These are phyloP conservation scores for Heliamphora exappendiculata DNA, from an alignment of 148 eudicot species.

Conservation along the genomic window DNA sequence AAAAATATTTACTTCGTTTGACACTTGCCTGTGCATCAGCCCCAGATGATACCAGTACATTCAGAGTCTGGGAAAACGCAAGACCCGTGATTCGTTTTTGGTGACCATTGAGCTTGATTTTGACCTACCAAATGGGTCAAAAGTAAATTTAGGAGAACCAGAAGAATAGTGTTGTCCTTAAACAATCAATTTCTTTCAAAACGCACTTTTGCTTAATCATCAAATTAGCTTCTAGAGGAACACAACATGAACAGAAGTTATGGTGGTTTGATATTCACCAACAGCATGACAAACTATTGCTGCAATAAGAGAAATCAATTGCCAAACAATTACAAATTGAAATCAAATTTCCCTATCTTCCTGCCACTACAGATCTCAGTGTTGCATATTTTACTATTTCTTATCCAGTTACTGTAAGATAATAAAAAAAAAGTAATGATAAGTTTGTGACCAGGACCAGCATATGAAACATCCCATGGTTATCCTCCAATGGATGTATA, in stretches of 20 bases:
- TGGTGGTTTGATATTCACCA: neutral
- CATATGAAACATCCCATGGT: neutral
- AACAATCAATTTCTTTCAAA: neutral
- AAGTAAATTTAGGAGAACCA: neutral
- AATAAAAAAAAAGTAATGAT: neutral
- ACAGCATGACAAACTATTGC: neutral
- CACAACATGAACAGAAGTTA: neutral
- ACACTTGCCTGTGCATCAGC: slow-evolving; percentile 57
- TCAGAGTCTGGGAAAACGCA: slow-evolving; percentile 43
- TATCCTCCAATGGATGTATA: neutral
- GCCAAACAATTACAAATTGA: neutral
- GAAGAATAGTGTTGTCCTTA: neutral
- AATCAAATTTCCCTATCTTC: neutral
- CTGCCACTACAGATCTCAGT: neutral
- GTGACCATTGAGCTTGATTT: slow-evolving; percentile 14
- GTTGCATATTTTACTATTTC: too few species aligned
- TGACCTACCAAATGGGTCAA: slow-evolving; percentile 5
- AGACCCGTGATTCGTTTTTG: slow-evolving; percentile 49
- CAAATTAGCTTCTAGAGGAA: neutral
- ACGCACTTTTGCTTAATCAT: neutral
- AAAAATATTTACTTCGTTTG: neutral
- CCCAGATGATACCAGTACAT: slow-evolving; percentile 48
- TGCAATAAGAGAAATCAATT: neutral
- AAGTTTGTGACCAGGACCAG: neutral
- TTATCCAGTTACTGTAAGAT: neutral